A percentile compares a stretch with the other conserved stretches of the same genome.
Conservation (phyloP, 1,284 basidiomycete genomes). For the Heterobasidion occidentale region DNA sequence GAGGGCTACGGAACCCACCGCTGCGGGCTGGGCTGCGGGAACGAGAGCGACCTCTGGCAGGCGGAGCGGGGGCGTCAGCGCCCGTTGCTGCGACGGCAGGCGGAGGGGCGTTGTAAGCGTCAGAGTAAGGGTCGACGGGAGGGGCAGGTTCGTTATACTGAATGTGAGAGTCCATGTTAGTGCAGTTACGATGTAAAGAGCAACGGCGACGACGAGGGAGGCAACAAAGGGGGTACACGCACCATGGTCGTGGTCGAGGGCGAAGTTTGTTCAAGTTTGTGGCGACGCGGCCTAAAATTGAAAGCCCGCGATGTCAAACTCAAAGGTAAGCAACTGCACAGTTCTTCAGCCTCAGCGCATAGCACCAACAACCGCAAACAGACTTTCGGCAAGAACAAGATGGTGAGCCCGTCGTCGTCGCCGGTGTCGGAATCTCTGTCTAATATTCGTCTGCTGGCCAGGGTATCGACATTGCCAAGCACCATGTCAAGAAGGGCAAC, state of each 20-base stretch:
- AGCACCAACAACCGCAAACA: slow-evolving; percentile 7
- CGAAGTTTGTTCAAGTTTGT: slow-evolving; percentile 22
- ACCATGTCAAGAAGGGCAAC: slow-evolving; percentile 99
- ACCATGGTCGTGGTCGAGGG: slow-evolving; percentile 56
- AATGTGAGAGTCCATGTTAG: slow-evolving; percentile 4
- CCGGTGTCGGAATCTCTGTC: slow-evolving; percentile 11
- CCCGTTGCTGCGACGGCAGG: slow-evolving; percentile 31
- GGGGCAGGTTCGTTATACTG: slow-evolving; percentile 58
- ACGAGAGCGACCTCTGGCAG: slow-evolving; percentile 59
- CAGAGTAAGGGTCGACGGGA: slow-evolving; percentile 72
- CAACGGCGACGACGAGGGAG: slow-evolving; percentile 9
- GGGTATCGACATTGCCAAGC: slow-evolving; percentile 97
- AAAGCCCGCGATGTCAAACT: slow-evolving; percentile 21
- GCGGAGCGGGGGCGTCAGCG: slow-evolving; percentile 37
- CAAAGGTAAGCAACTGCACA: slow-evolving; percentile 37
- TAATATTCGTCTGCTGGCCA: slow-evolving; percentile 24
- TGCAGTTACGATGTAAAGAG: slow-evolving; percentile 2
- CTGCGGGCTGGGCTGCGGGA: slow-evolving; percentile 59
- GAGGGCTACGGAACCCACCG: slow-evolving; percentile 45
- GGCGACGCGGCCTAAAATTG: slow-evolving; percentile 11
- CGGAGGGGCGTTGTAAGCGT: slow-evolving; percentile 66
- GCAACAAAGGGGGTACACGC: slow-evolving; percentile 22
- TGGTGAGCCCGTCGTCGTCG: slow-evolving; percentile 57
- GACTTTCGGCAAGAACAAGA: slow-evolving; percentile 51
- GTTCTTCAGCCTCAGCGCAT: slow-evolving; percentile 37